Percentiles rank a stretch among this genome's conserved stretches.
phyloP scores from a whole-genome alignment of 176 grass and related monocot species.

The Hyparrhenia diplandra region DNA sequence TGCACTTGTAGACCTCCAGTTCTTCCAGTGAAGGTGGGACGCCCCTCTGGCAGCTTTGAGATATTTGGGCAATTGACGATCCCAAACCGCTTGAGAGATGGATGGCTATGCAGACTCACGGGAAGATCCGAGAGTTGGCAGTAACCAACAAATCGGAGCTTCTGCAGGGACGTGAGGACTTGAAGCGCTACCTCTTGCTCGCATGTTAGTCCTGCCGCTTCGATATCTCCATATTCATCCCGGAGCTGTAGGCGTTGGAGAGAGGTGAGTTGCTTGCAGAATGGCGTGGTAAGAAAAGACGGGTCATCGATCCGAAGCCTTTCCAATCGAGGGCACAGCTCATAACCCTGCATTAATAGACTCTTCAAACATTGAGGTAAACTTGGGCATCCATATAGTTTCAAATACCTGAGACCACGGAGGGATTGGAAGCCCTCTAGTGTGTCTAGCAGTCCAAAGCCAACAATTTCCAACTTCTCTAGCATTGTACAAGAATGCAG shows the following conservation, averaged over 20 bases:
- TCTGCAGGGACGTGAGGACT: slow-evolving; percentile 17
- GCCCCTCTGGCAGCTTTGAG: neutral
- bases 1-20: rapidly evolving
- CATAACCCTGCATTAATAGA: neutral
- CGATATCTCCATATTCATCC: rapidly evolving
- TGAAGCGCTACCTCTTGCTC: slow-evolving; percentile 11
- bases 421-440: slow-evolving; percentile 9
- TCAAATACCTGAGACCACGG: neutral
- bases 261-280: slow-evolving; percentile 24
- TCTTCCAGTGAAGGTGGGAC: neutral
- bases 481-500: slow-evolving; percentile 6
- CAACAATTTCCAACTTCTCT: neutral
- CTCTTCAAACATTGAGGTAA: neutral
- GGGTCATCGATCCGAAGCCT: neutral
- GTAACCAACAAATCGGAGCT: neutral
- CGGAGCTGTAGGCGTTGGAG: neutral
- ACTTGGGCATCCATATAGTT: rapidly evolving
- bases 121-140: neutral
- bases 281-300: neutral
- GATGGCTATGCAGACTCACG: neutral
- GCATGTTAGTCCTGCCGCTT: neutral
- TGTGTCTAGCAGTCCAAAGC: neutral
- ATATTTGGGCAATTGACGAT: rapidly evolving
- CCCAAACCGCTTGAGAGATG: neutral
- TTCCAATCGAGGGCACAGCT: neutral